phyloP scores from a whole-genome alignment of 2,329 filamentous ascomycete species.

The Atkinsonella texensis region DNA sequence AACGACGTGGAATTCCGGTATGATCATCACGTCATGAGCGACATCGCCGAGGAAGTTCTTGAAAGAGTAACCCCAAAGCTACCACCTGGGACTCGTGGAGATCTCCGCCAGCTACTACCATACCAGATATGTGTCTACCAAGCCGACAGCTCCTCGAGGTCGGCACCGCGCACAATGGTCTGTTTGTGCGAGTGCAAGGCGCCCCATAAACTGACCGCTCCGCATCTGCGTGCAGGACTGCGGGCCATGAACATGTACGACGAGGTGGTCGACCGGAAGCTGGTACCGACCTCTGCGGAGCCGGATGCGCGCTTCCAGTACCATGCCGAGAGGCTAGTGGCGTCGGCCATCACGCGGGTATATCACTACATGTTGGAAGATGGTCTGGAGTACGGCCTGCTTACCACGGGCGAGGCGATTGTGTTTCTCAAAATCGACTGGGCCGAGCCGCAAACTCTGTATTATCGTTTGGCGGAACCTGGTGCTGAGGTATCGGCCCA shows the following conservation, averaged over 20 bases:
- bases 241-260: slow-evolving; percentile 29
- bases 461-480: slow-evolving; percentile 21
- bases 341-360: slow-evolving; percentile 32
- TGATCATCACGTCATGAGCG: slow-evolving; percentile 15
- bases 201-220: slow-evolving; percentile 31
- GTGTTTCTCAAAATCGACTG: slow-evolving; percentile 29
- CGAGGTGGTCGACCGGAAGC: slow-evolving; percentile 21
- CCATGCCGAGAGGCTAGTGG: slow-evolving; percentile 23
- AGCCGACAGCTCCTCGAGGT: slow-evolving; percentile 4
- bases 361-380: slow-evolving; percentile 37
- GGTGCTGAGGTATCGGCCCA: slow-evolving; percentile 14
- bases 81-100: slow-evolving; percentile 1
- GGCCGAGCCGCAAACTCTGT: slow-evolving; percentile 14
- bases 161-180: slow-evolving; percentile 10
- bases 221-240: slow-evolving; percentile 29
- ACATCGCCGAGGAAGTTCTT: slow-evolving; percentile 16
- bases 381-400: slow-evolving; percentile 29
- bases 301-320: slow-evolving; percentile 22
- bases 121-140: slow-evolving; percentile 20
- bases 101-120: slow-evolving; percentile 14
- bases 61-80: slow-evolving; percentile 9
- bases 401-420: slow-evolving; percentile 31
- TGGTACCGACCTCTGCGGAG: slow-evolving; percentile 13
- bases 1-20: slow-evolving; percentile 22
- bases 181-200: slow-evolving; percentile 33